Percentiles rank a stretch among this genome's conserved stretches.
phyloP scores from a whole-genome alignment of 2,329 filamentous ascomycete species.

The Ramichloridium luteum region DNA sequence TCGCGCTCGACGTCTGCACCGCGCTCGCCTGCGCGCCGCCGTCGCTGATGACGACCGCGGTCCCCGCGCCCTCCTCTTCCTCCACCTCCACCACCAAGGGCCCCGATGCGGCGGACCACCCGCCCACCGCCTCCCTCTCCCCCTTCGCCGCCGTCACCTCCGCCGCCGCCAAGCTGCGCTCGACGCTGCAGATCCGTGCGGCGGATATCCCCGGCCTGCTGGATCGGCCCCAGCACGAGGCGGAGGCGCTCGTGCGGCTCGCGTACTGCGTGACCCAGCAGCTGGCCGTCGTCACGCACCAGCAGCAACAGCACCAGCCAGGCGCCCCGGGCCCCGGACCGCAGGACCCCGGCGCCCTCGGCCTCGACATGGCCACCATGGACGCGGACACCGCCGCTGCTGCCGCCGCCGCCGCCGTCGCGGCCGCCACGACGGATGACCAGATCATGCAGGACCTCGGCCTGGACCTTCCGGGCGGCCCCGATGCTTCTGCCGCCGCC shows the following conservation, averaged over 20 bases:
- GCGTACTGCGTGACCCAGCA: conserved; percentile 23
- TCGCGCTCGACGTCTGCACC: conserved; percentile 57
- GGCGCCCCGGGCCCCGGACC: no score
- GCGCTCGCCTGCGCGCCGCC: conserved; percentile 56
- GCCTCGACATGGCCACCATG: no score
- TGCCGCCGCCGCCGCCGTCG: background rate
- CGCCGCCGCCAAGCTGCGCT: conserved; percentile 22
- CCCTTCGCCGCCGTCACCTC: conserved; percentile 24
- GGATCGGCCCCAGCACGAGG: conserved; percentile 46
- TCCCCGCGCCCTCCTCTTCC: conserved; percentile 14
- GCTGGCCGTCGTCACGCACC: conserved; percentile 44
- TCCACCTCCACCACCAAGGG: conserved; percentile 31
- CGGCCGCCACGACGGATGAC: conserved; percentile 10
- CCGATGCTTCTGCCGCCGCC: conserved; percentile 7
- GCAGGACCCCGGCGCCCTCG: no score
- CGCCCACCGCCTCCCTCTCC: no score
- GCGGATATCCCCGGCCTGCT: conserved; percentile 41
- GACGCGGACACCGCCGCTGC: no score
- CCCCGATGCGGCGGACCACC: no score
- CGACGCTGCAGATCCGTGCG: conserved; percentile 38
- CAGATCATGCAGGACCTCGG: conserved; percentile 27
- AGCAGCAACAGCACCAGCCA: no score
- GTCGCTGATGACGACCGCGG: conserved; percentile 24
- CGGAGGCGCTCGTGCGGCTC: conserved; percentile 30
- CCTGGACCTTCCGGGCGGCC: conserved; percentile 13